A percentile compares a stretch with the other conserved stretches of the same genome.
Evolutionary conservation across 148 eudicot genomes (phyloP).

Genomic region (Fagopyrum homotropicum): DNA sequence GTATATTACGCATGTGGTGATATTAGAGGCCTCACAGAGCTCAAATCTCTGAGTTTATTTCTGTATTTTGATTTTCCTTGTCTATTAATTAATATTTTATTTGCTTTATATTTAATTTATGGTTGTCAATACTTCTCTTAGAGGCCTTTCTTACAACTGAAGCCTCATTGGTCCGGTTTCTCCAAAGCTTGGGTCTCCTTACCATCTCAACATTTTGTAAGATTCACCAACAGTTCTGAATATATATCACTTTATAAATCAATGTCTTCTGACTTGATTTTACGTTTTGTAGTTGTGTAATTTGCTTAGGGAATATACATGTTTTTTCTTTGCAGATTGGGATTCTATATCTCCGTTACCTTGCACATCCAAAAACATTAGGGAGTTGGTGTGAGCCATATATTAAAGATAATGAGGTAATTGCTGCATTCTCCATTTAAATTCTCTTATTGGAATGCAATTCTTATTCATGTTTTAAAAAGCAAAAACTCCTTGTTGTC

Average conservation of each 20-base stretch:
- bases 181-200: too few relatives aligned
- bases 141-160: too few relatives aligned
- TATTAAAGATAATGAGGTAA: slow-evolving; percentile 88
- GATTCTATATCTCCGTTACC: slow-evolving; percentile 84
- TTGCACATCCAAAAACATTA: slow-evolving; percentile 79
- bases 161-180: too few relatives aligned
- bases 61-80: too few relatives aligned
- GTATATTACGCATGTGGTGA: slow-evolving; percentile 57
- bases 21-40: too few relatives aligned
- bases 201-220: too few relatives aligned
- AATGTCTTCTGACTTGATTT: neutral
- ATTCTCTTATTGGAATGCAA: slow-evolving; percentile 6
- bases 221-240: too few relatives aligned
- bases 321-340: slow-evolving; percentile 59
- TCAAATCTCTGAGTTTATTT: too few relatives aligned
- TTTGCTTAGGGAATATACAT: neutral
- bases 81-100: too few relatives aligned
- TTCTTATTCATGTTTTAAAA: neutral
- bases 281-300: neutral
- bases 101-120: too few relatives aligned
- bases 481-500: neutral
- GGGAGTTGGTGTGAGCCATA: slow-evolving; percentile 96
- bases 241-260: too few relatives aligned
- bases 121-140: too few relatives aligned
- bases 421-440: neutral